Conservation (phyloP, 192 early-diverging fungal species). For the Lobosporangium transversale region DNA sequence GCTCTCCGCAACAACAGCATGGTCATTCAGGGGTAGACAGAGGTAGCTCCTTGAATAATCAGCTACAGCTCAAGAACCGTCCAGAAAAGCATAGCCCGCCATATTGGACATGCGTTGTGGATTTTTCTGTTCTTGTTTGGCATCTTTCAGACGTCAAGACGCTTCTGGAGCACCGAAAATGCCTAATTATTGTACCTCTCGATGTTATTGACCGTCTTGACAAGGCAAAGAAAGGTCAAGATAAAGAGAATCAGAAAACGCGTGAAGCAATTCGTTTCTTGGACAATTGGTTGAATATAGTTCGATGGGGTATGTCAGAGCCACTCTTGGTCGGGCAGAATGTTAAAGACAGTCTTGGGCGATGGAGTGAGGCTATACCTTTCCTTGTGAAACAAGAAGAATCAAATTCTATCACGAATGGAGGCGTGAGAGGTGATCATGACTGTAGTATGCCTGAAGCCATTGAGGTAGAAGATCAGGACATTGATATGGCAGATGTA, state of each 20-base stretch:
- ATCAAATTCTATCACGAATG: not conserved
- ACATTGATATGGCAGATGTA: not conserved
- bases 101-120: slow-evolving; percentile 54
- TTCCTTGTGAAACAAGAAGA: slow-evolving; percentile 55
- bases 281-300: slow-evolving; percentile 31
- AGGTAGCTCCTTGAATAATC: not conserved
- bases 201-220: slow-evolving; percentile 67
- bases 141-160: slow-evolving; percentile 57
- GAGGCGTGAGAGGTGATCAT: not conserved
- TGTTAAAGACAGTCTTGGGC: slow-evolving; percentile 54
- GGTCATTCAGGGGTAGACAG: slow-evolving; percentile 4
- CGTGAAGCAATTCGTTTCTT: slow-evolving; percentile 68
- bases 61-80: not conserved
- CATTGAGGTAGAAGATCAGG: not conserved
- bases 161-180: slow-evolving; percentile 52
- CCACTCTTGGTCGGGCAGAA: slow-evolving; percentile 60
- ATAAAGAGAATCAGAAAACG: slow-evolving; percentile 57
- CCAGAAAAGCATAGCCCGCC: slow-evolving; percentile 4
- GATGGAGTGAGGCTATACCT: slow-evolving; percentile 56
- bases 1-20: not conserved
- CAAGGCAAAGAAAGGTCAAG: slow-evolving; percentile 62
- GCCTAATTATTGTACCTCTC: slow-evolving; percentile 63
- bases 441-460: not conserved
- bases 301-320: slow-evolving; percentile 19
- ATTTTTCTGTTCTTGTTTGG: slow-evolving; percentile 61